Percentiles rank a stretch among this genome's conserved stretches.
These are phyloP conservation scores for Termitomyces eurrhizus DNA, from an alignment of 768 basidiomycete genomes.

Conservation along the genomic window DNA sequence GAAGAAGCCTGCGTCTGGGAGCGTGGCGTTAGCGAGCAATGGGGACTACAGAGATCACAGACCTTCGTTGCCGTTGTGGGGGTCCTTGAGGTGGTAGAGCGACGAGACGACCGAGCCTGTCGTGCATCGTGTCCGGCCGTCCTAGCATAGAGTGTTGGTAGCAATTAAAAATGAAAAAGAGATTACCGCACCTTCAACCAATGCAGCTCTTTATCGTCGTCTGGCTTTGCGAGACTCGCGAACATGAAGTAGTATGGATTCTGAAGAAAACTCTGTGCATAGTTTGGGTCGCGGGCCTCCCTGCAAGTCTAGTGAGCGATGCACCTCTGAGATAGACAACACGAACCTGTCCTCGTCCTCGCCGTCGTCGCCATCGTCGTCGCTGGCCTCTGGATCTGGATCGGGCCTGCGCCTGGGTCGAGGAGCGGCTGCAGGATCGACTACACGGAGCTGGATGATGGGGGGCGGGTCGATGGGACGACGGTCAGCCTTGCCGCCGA, in stretches of 20 bases:
- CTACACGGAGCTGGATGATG: constrained; percentile 90
- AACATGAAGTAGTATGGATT: constrained; percentile 98
- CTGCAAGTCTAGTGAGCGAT: not conserved
- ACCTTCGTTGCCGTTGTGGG: constrained; percentile 47
- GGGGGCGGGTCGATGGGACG: constrained; percentile 96
- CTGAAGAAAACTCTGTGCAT: constrained; percentile 68
- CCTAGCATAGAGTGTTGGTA: constrained; percentile 33
- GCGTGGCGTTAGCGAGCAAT: not conserved
- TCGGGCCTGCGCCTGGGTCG: not conserved
- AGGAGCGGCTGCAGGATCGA: constrained; percentile 46
- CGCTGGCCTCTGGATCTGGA: constrained; percentile 4
- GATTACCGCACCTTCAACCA: constrained; percentile 56
- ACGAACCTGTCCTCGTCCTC: constrained; percentile 14
- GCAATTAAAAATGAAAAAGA: not conserved
- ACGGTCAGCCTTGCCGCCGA: constrained; percentile 91
- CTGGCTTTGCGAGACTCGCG: constrained; percentile 83
- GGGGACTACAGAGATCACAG: not conserved
- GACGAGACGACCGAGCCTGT: constrained; percentile 89
- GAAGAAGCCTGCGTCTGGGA: constrained; percentile 86
- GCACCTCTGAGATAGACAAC: not conserved
- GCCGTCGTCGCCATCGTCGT: constrained; percentile 10
- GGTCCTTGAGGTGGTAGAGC: constrained; percentile 86
- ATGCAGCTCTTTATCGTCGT: constrained; percentile 86
- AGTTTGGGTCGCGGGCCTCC: constrained; percentile 27
- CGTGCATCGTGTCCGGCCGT: constrained; percentile 88